These are phyloP conservation scores for Pochonia chlamydosporia DNA, from an alignment of 2,329 filamentous ascomycete genomes.

Conservation along the genomic window DNA sequence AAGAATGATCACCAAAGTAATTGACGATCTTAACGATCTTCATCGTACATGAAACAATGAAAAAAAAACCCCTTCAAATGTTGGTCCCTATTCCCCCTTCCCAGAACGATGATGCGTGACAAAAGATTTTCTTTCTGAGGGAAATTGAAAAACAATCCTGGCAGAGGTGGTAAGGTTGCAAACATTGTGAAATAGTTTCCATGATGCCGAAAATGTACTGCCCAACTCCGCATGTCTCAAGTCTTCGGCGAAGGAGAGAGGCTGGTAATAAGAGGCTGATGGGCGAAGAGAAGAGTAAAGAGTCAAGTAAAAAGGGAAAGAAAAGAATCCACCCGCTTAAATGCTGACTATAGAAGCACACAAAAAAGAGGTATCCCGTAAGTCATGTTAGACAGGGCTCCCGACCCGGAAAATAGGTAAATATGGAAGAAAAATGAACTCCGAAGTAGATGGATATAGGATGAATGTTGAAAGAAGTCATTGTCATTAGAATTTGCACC, in stretches of 20 bases:
- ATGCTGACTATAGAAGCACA: slow-evolving; percentile 11
- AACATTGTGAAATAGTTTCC: not conserved
- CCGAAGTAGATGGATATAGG: slow-evolving; percentile 23
- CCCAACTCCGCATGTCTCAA: not conserved
- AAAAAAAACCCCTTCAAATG: not conserved
- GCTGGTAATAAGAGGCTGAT: not conserved
- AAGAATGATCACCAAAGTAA: not conserved
- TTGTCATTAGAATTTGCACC: slow-evolving; percentile 18
- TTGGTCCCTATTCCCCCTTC: not conserved
- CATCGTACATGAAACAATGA: slow-evolving; percentile 5
- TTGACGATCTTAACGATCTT: not conserved
- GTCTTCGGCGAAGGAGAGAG: not conserved
- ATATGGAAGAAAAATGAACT: slow-evolving; percentile 22
- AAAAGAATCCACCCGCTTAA: slow-evolving; percentile 12
- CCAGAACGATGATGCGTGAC: not conserved
- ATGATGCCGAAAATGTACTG: not conserved
- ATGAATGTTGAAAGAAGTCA: slow-evolving; percentile 19
- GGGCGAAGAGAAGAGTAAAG: not conserved
- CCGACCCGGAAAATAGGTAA: not conserved
- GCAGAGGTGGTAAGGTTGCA: not conserved
- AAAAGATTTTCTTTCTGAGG: not conserved
- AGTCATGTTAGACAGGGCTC: not conserved
- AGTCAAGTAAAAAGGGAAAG: not conserved
- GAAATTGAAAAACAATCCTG: not conserved
- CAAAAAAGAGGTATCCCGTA: slow-evolving; percentile 6